Evolutionary conservation across 1,284 basidiomycete genomes (phyloP).

Genomic region (Gymnopus androsaceus): DNA sequence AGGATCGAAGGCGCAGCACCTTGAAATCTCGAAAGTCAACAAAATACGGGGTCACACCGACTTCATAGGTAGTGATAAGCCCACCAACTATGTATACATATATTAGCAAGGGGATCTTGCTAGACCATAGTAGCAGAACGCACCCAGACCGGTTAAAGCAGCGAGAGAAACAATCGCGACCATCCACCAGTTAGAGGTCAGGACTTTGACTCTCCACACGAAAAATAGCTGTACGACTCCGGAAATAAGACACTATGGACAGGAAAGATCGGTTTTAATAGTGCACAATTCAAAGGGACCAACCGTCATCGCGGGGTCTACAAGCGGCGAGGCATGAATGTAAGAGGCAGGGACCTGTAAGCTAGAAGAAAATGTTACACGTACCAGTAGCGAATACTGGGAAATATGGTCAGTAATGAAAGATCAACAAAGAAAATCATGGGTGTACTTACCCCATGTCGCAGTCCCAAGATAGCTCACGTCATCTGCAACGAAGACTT

Average conservation of each 20-base stretch:
- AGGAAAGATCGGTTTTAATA: neutral
- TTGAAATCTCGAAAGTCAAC: slow-evolving; percentile 33
- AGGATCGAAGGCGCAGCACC: slow-evolving; percentile 18
- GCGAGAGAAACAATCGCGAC: slow-evolving; percentile 28
- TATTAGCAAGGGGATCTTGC: neutral
- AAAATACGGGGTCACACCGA: slow-evolving; percentile 29
- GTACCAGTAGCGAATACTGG: slow-evolving; percentile 36
- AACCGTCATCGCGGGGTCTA: slow-evolving; percentile 38
- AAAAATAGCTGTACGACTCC: slow-evolving; percentile 38
- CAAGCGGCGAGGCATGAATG: no score
- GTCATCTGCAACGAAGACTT: slow-evolving; percentile 26
- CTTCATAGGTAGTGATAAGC: slow-evolving; percentile 29
- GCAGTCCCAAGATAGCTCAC: slow-evolving; percentile 30
- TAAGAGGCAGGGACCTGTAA: neutral
- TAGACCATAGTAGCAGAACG: slow-evolving; percentile 4
- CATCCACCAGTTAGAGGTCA: slow-evolving; percentile 30
- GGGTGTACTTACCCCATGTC: slow-evolving; percentile 33
- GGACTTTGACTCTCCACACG: slow-evolving; percentile 37
- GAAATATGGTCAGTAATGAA: neutral
- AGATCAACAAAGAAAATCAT: neutral
- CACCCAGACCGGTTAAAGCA: slow-evolving; percentile 27
- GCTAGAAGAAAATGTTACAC: slow-evolving; percentile 11
- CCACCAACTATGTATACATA: slow-evolving; percentile 27
- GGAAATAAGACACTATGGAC: slow-evolving; percentile 35
- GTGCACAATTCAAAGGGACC: neutral